A percentile compares a stretch with the other conserved stretches of the same genome.
Conservation (phyloP, 208 protist species). For the Balamuthia mandrillaris region DNA sequence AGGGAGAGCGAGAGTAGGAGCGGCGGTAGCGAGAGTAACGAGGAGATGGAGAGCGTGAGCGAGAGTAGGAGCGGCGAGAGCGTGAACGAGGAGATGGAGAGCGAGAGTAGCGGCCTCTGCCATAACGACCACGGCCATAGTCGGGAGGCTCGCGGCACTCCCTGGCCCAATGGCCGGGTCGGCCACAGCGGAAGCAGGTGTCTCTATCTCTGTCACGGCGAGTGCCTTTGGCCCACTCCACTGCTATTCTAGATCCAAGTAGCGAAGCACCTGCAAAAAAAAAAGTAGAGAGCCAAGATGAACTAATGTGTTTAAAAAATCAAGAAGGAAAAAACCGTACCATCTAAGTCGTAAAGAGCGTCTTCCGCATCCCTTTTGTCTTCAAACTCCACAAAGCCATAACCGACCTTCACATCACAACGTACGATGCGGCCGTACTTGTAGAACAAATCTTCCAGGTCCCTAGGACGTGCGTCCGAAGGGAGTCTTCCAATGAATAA, state of each 20-base stretch:
- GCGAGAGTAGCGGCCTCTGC: neutral
- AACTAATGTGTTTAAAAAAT: neutral
- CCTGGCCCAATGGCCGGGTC: neutral
- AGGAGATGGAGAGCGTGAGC: neutral
- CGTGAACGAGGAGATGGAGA: neutral
- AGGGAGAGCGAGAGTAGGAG: neutral
- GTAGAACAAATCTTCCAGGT: constrained; percentile 44
- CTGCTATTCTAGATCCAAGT: neutral
- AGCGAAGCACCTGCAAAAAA: neutral
- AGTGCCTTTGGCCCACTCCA: constrained; percentile 40
- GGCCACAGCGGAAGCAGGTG: constrained; percentile 17
- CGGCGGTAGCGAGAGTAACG: neutral
- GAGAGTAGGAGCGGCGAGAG: neutral
- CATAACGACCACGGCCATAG: neutral
- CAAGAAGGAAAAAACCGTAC: neutral
- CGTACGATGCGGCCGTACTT: constrained; percentile 21
- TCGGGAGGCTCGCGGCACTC: neutral
- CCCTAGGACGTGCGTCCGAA: neutral
- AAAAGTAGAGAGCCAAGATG: neutral
- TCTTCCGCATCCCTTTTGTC: constrained; percentile 41
- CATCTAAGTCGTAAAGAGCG: constrained; percentile 3
- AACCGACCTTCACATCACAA: constrained; percentile 35
- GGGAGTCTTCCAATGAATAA: constrained; percentile 34
- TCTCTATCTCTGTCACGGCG: neutral
- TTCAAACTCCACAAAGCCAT: constrained; percentile 38